Evolutionary conservation across 1,284 basidiomycete species (phyloP).

Genomic region (Irpex sp.): DNA sequence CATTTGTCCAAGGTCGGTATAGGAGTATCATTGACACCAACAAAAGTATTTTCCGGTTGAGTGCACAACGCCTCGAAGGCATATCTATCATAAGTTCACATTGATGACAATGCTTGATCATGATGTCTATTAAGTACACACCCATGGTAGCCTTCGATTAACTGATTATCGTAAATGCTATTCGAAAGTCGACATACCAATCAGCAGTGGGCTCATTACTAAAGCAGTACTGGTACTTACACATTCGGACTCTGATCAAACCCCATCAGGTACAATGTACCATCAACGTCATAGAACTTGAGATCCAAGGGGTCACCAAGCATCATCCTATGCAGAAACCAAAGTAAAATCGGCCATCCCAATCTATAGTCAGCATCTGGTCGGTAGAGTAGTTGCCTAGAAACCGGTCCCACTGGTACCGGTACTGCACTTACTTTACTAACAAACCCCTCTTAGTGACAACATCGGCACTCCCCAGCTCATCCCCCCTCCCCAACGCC

Average conservation of each 20-base stretch:
- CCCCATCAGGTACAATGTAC: neutral
- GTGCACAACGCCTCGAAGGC: slow-evolving; percentile 8
- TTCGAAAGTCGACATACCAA: neutral
- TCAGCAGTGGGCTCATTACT: too few species aligned
- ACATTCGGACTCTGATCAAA: neutral
- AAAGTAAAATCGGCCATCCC: neutral
- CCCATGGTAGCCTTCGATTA: slow-evolving; percentile 4
- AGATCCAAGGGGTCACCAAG: neutral
- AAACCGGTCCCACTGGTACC: too few species aligned
- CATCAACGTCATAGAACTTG: neutral
- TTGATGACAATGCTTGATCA: neutral
- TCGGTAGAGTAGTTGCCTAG: too few species aligned
- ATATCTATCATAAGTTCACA: neutral
- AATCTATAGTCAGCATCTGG: too few species aligned
- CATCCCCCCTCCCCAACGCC: neutral
- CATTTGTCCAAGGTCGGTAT: neutral
- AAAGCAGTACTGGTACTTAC: neutral
- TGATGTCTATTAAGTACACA: neutral
- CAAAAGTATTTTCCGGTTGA: neutral
- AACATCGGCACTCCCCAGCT: slow-evolving; percentile 1
- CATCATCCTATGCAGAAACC: neutral
- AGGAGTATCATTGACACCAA: too few species aligned
- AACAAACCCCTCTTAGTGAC: slow-evolving; percentile 6
- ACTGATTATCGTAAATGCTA: neutral
- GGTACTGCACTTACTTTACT: neutral